phyloP scores from a whole-genome alignment of 495 filamentous ascomycete genomes.

The Talaromyces ruber region DNA sequence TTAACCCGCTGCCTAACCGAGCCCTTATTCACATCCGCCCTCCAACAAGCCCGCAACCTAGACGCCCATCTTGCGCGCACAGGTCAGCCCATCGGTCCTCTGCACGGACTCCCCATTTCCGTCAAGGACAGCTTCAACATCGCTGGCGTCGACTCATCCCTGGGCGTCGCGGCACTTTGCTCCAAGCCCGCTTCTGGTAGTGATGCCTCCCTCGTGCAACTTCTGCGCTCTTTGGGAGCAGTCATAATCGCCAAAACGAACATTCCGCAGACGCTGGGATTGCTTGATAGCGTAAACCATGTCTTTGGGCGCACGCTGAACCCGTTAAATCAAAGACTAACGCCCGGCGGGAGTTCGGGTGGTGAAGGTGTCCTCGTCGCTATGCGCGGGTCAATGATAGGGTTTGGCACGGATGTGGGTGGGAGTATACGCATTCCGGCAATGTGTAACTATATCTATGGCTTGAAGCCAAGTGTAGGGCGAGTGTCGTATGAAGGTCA shows the following conservation, averaged over 20 bases:
- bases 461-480: constrained; percentile 50
- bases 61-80: constrained; percentile 31
- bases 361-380: constrained; percentile 60
- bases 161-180: constrained; percentile 8
- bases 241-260: constrained; percentile 59
- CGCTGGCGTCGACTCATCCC: constrained; percentile 39
- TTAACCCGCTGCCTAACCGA: constrained; percentile 54
- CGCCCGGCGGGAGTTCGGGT: constrained; percentile 54
- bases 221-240: constrained; percentile 28
- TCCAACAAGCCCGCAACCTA: constrained; percentile 28
- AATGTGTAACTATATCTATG: constrained; percentile 56
- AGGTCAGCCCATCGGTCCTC: constrained; percentile 42
- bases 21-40: constrained; percentile 45
- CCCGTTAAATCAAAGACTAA: constrained; percentile 46
- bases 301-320: constrained; percentile 45
- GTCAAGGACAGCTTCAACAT: constrained; percentile 52
- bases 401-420: constrained; percentile 62
- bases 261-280: constrained; percentile 43
- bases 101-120: constrained; percentile 57
- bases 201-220: constrained; percentile 5
- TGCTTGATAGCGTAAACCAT: constrained; percentile 24
- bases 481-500: constrained; percentile 47
- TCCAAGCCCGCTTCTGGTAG: neutral
- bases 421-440: constrained; percentile 61
- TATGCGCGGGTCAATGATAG: constrained; percentile 48